Percentiles rank a stretch among this genome's conserved stretches.
Conservation (phyloP, 768 basidiomycete genomes). For the Tulasnella sp. region DNA sequence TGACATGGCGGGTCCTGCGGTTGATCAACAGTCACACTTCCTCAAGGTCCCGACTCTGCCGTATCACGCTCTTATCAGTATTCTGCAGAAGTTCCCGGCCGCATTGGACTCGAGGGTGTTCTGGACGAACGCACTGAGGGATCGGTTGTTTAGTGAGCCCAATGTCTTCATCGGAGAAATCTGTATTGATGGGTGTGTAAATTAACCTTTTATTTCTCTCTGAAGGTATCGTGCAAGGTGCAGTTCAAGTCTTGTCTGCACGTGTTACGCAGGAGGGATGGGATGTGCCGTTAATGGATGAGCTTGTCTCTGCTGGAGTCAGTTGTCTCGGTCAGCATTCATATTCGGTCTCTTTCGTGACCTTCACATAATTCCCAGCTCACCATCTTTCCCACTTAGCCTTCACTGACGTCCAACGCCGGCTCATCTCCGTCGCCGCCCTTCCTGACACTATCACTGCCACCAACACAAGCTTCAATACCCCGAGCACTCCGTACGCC, state of each 20-base stretch:
- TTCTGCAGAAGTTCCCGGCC: constrained; percentile 66
- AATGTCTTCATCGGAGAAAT: background rate
- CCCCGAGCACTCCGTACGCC: background rate
- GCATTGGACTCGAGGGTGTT: constrained; percentile 50
- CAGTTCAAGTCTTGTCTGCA: background rate
- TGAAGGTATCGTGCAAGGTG: background rate
- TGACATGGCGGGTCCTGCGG: too few species aligned
- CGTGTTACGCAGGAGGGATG: constrained; percentile 4
- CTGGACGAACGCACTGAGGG: constrained; percentile 52
- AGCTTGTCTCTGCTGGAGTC: background rate
- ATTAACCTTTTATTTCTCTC: background rate
- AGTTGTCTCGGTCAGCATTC: constrained; percentile 4
- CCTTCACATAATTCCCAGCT: constrained; percentile 25
- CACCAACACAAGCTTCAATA: constrained; percentile 4
- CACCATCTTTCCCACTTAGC: constrained; percentile 23
- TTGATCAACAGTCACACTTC: constrained; percentile 55
- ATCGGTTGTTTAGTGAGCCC: constrained; percentile 54
- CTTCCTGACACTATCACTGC: constrained; percentile 18
- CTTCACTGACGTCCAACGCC: constrained; percentile 43
- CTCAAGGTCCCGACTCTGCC: constrained; percentile 75
- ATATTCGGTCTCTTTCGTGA: constrained; percentile 1
- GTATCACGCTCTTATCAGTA: constrained; percentile 64
- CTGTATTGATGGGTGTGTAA: background rate
- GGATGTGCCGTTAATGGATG: background rate
- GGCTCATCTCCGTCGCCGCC: constrained; percentile 40